phyloP scores from a whole-genome alignment of 2,329 filamentous ascomycete genomes.

The Elsinoe fawcettii region DNA sequence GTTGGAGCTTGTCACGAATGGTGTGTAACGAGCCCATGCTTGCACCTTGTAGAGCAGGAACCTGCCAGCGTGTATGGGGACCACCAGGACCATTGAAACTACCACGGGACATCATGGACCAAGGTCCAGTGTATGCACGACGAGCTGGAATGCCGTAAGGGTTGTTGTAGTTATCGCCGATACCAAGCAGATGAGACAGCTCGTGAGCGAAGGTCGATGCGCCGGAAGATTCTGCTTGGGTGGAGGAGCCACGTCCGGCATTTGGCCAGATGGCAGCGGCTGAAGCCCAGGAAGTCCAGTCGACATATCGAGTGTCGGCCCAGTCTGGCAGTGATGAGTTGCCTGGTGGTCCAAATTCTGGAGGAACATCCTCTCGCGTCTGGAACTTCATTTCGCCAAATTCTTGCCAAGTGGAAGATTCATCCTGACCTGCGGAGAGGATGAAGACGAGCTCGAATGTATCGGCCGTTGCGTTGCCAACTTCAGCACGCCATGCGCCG shows the following conservation, averaged over 20 bases:
- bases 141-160: constrained; percentile 41
- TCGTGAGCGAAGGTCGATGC: constrained; percentile 49
- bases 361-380: constrained; percentile 41
- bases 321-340: constrained; percentile 38
- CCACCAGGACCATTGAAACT: constrained; percentile 48
- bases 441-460: constrained; percentile 48
- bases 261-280: constrained; percentile 49
- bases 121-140: constrained; percentile 45
- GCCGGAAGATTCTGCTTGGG: constrained; percentile 47
- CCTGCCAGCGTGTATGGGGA: constrained; percentile 47
- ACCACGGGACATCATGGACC: constrained; percentile 47
- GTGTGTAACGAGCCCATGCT: constrained; percentile 47
- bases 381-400: constrained; percentile 49
- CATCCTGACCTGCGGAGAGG: constrained; percentile 48
- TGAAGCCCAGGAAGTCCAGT: constrained; percentile 48
- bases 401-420: constrained; percentile 50
- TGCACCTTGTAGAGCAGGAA: constrained; percentile 42
- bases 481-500: constrained; percentile 44
- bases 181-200: constrained; percentile 44
- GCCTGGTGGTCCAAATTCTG: constrained; percentile 43
- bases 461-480: constrained; percentile 43
- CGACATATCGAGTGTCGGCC: constrained; percentile 45
- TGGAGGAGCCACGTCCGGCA: constrained; percentile 45
- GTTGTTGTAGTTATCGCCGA: constrained; percentile 51
- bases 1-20: constrained; percentile 46